A percentile compares a stretch with the other conserved stretches of the same genome.
Conservation (phyloP, 1,284 basidiomycete species). For the Trametes polyzona region DNA sequence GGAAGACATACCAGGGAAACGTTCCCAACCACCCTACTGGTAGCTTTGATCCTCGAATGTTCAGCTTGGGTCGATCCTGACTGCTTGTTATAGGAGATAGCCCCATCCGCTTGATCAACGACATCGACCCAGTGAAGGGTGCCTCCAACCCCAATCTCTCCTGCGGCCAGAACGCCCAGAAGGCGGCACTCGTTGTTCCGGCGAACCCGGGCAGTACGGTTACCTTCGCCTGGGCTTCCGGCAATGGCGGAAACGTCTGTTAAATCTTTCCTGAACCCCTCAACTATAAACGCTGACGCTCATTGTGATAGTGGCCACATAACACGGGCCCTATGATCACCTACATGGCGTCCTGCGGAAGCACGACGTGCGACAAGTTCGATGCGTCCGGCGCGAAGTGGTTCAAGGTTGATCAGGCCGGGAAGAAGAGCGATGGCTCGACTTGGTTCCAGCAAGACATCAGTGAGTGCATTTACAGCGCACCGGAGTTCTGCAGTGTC, state of each 20-base stretch:
- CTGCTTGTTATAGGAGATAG: slow-evolving; percentile 33
- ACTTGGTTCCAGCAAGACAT: slow-evolving; percentile 48
- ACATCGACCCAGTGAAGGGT: slow-evolving; percentile 64
- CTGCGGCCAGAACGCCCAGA: slow-evolving; percentile 61
- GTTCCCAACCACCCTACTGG: slow-evolving; percentile 35
- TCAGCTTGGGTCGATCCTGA: neutral
- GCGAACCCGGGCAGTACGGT: slow-evolving; percentile 68
- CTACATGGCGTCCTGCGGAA: slow-evolving; percentile 69
- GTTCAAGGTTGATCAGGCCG: slow-evolving; percentile 65
- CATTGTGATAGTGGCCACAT: slow-evolving; percentile 64
- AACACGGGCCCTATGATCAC: slow-evolving; percentile 71
- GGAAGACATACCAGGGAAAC: slow-evolving; percentile 28
- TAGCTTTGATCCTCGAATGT: neutral
- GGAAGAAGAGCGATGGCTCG: slow-evolving; percentile 42
- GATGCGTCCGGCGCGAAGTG: slow-evolving; percentile 61
- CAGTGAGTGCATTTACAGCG: slow-evolving; percentile 31
- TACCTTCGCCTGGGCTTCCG: slow-evolving; percentile 62
- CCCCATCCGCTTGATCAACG: slow-evolving; percentile 63
- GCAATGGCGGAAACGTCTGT: slow-evolving; percentile 49
- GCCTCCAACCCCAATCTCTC: slow-evolving; percentile 58
- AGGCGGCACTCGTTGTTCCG: slow-evolving; percentile 54
- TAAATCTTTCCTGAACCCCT: neutral
- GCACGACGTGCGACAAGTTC: slow-evolving; percentile 60
- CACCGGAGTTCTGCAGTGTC: too few species aligned
- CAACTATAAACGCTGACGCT: neutral